These are phyloP conservation scores for Carex cristatella DNA, from an alignment of 176 grass and related monocot genomes.

Conservation along the genomic window DNA sequence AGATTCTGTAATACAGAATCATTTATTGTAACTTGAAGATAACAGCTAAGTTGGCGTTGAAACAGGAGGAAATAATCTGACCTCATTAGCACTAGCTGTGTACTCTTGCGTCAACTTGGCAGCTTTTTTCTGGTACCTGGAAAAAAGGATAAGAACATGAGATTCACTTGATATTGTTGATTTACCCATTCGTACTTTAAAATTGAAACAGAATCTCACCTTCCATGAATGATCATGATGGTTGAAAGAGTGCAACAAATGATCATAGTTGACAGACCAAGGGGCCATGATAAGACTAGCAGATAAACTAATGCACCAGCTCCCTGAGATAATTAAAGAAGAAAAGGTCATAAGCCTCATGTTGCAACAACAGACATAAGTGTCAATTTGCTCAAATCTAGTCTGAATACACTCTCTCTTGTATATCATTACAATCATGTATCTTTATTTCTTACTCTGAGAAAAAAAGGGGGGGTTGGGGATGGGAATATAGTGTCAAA, in stretches of 20 bases:
- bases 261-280: conserved; percentile 76
- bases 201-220: conserved; percentile 32
- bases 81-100: conserved; percentile 92
- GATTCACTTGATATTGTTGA: conserved; percentile 10
- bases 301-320: conserved; percentile 89
- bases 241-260: conserved; percentile 65
- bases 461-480: neutral
- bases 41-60: neutral
- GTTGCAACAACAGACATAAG: neutral
- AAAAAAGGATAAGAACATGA: conserved; percentile 28
- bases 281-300: conserved; percentile 91
- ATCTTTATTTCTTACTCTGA: neutral
- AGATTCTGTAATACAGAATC: neutral
- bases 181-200: conserved; percentile 3
- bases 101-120: conserved; percentile 87
- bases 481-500: neutral
- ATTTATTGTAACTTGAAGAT: neutral
- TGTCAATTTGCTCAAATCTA: neutral
- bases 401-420: neutral
- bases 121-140: conserved; percentile 89
- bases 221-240: conserved; percentile 87
- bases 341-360: conserved; percentile 21
- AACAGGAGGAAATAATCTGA: conserved; percentile 30
- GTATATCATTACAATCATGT: neutral
- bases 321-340: conserved; percentile 53